A percentile compares a stretch with the other conserved stretches of the same genome.
These are phyloP conservation scores for Hibiscus mutabilis DNA, from an alignment of 345 rosid genomes.

Conservation along the genomic window DNA sequence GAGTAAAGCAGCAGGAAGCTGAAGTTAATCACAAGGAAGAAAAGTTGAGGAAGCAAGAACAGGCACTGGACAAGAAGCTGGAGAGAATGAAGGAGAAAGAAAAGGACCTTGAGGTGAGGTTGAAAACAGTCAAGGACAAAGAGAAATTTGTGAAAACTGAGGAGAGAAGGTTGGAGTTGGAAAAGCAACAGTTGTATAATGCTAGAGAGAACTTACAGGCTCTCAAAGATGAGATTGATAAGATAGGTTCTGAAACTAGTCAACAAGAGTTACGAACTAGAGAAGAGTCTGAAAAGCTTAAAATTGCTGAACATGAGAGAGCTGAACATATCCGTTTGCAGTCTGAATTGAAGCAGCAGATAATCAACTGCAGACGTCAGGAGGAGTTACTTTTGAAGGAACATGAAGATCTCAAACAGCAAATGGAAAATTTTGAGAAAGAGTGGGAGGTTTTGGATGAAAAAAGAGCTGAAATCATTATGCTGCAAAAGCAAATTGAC, in stretches of 20 bases:
- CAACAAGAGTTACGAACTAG: constrained; percentile 47
- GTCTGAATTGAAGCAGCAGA: constrained; percentile 56
- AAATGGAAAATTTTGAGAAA: constrained; percentile 66
- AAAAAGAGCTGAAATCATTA: constrained; percentile 41
- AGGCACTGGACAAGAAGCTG: constrained; percentile 40
- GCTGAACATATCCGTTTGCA: constrained; percentile 50
- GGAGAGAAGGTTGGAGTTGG: constrained; percentile 54
- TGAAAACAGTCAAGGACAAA: constrained; percentile 44
- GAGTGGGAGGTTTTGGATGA: constrained; percentile 75
- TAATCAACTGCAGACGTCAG: constrained; percentile 44
- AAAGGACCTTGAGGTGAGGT: constrained; percentile 53
- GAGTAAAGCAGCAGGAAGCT: constrained; percentile 38
- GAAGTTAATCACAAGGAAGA: constrained; percentile 52
- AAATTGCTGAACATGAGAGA: constrained; percentile 55
- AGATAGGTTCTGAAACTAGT: constrained; percentile 47
- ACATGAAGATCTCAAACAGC: constrained; percentile 57
- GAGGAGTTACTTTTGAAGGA: constrained; percentile 59
- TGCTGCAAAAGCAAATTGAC: constrained; percentile 35
- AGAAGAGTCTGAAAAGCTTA: constrained; percentile 53
- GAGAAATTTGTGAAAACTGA: constrained; percentile 51
- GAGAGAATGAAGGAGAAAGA: constrained; percentile 69
- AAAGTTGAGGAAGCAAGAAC: constrained; percentile 47
- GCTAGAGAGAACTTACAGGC: constrained; percentile 45
- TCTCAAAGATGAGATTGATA: constrained; percentile 62
- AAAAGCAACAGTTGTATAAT: constrained; percentile 39